These are phyloP conservation scores for Bonnemaisonia californica DNA, from an alignment of 31 red algal genomes.

Conservation along the genomic window DNA sequence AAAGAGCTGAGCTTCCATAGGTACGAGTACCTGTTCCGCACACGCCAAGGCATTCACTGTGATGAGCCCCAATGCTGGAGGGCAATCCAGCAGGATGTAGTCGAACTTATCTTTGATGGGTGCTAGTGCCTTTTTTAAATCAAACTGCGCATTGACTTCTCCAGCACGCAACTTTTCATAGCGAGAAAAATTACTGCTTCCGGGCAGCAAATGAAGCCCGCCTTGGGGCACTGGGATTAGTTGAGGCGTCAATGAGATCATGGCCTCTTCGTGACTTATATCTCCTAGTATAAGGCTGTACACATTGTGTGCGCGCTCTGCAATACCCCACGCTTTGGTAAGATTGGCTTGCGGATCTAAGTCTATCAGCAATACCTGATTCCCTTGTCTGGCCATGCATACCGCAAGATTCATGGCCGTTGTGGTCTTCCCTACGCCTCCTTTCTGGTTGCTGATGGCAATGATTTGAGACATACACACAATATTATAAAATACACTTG, in stretches of 20 bases:
- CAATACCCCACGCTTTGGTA: not conserved
- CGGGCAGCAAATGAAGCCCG: too few species aligned
- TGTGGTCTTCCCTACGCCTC: conserved; percentile 48
- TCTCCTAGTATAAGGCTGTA: too few species aligned
- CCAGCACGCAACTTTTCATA: conserved; percentile 1
- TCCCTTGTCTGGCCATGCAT: not conserved
- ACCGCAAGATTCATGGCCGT: conserved; percentile 42
- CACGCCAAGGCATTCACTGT: conserved; percentile 25
- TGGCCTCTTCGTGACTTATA: too few species aligned
- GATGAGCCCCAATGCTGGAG: conserved; percentile 28
- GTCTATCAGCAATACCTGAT: conserved; percentile 30
- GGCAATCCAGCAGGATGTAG: conserved; percentile 22
- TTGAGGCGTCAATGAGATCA: too few species aligned
- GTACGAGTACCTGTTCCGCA: conserved; percentile 15
- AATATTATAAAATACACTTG: too few species aligned
- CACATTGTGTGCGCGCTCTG: too few species aligned
- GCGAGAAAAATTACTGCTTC: not conserved
- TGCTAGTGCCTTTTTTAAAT: not conserved
- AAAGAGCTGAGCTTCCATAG: conserved; percentile 18
- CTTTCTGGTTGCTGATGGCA: conserved; percentile 42
- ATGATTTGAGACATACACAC: conserved; percentile 11
- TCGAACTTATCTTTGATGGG: conserved; percentile 19
- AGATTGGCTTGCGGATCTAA: conserved; percentile 40
- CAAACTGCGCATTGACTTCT: not conserved
- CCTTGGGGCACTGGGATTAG: too few species aligned